Conservation (phyloP, 2,329 filamentous ascomycete genomes). For the Scedosporium dehoogii region DNA sequence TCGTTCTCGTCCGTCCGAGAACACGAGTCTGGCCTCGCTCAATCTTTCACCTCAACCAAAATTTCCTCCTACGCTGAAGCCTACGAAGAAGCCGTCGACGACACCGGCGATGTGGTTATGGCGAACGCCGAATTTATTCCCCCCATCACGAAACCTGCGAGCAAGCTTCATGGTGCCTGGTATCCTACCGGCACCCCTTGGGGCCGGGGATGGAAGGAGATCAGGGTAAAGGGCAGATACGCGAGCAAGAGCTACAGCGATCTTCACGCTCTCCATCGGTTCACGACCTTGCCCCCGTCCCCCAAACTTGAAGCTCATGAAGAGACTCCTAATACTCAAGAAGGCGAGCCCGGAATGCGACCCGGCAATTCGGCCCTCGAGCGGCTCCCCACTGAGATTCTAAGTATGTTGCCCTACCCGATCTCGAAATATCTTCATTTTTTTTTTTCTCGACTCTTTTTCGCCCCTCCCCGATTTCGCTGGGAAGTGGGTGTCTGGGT, state of each 20-base stretch:
- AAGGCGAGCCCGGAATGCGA: conserved; percentile 4
- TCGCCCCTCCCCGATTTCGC: not conserved
- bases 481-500: not conserved
- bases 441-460: not conserved
- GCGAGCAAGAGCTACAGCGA: conserved; percentile 54
- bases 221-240: conserved; percentile 46
- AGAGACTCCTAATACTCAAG: conserved; percentile 7
- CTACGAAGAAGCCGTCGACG: conserved; percentile 40
- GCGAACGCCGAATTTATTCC: conserved; percentile 36
- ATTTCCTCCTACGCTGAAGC: conserved; percentile 45
- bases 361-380: conserved; percentile 52
- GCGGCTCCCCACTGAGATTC: conserved; percentile 58
- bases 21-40: conserved; percentile 46
- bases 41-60: conserved; percentile 55
- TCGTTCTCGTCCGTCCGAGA: conserved; percentile 55
- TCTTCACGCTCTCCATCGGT: conserved; percentile 43
- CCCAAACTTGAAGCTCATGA: conserved; percentile 9
- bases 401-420: conserved; percentile 42
- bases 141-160: conserved; percentile 44
- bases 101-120: conserved; percentile 37
- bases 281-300: conserved; percentile 33
- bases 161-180: conserved; percentile 48
- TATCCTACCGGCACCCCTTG: conserved; percentile 45
- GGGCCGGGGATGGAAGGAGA: conserved; percentile 49
- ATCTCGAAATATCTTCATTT: not conserved